Evolutionary conservation across 768 basidiomycete species (phyloP).

Genomic region (Amanita molliuscula): DNA sequence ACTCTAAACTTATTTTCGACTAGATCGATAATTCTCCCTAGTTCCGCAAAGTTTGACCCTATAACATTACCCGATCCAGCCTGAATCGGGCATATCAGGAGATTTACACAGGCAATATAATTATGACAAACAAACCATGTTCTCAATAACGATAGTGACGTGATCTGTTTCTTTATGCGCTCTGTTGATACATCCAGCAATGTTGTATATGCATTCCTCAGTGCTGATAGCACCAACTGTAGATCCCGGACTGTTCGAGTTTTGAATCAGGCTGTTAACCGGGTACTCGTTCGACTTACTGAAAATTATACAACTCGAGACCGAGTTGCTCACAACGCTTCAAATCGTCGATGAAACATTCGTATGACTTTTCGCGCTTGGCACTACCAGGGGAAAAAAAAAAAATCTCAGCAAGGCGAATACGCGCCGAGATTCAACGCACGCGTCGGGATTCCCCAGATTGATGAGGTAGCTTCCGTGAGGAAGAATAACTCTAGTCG

Average conservation of each 20-base stretch:
- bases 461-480: slow-evolving; percentile 86
- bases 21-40: slow-evolving; percentile 55
- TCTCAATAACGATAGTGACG: slow-evolving; percentile 66
- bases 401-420: neutral
- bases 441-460: slow-evolving; percentile 72
- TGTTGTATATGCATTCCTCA: slow-evolving; percentile 48
- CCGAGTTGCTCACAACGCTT: slow-evolving; percentile 70
- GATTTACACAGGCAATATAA: neutral
- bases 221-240: slow-evolving; percentile 61
- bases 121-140: slow-evolving; percentile 50
- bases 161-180: slow-evolving; percentile 51
- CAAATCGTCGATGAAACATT: slow-evolving; percentile 79
- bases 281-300: slow-evolving; percentile 41
- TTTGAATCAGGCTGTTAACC: neutral
- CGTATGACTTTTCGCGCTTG: slow-evolving; percentile 62
- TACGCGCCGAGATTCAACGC: slow-evolving; percentile 15
- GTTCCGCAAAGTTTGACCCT: slow-evolving; percentile 59
- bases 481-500: slow-evolving; percentile 54
- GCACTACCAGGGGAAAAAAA: slow-evolving; percentile 26
- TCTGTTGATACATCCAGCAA: slow-evolving; percentile 66
- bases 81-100: slow-evolving; percentile 22
- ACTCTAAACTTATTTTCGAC: slow-evolving; percentile 69
- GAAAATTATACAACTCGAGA: slow-evolving; percentile 71
- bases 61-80: slow-evolving; percentile 75
- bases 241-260: slow-evolving; percentile 54